Conservation (phyloP, 768 basidiomycete species). For the Rhodotorula taiwanensis region DNA sequence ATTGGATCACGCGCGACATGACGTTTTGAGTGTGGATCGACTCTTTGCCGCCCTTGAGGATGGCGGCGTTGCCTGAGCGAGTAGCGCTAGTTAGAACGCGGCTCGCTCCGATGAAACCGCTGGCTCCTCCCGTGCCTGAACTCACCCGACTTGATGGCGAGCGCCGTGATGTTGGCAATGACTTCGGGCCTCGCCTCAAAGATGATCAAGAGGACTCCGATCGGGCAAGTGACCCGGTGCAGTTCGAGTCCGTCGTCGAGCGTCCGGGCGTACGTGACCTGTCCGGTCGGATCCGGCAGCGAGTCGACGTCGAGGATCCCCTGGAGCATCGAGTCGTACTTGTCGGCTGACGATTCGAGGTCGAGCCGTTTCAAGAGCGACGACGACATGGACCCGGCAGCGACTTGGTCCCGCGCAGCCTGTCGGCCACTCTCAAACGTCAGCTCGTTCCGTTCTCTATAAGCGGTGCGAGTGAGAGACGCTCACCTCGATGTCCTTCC, state of each 20-base stretch:
- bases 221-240: conserved; percentile 89
- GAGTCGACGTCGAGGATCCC: conserved; percentile 79
- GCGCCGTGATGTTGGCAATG: conserved; percentile 88
- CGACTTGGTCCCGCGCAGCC: conserved; percentile 63
- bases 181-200: conserved; percentile 98
- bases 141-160: conserved; percentile 93
- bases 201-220: conserved; percentile 90
- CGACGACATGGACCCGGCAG: conserved; percentile 72
- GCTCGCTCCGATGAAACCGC: too few species aligned
- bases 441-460: neutral
- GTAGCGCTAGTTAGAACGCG: too few species aligned
- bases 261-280: conserved; percentile 78
- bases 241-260: conserved; percentile 80
- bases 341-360: conserved; percentile 57
- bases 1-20: conserved; percentile 70
- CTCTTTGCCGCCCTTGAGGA: conserved; percentile 95
- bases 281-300: conserved; percentile 78
- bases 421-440: conserved; percentile 39
- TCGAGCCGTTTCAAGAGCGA: conserved; percentile 82
- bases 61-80: conserved; percentile 79
- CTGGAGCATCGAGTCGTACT: conserved; percentile 90
- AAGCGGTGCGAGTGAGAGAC: conserved; percentile 48
- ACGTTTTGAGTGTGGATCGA: conserved; percentile 71
- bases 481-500: conserved; percentile 58
- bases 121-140: too few species aligned